Evolutionary conservation across 768 basidiomycete genomes (phyloP).

Genomic region (Mrakia hoshinonis): DNA sequence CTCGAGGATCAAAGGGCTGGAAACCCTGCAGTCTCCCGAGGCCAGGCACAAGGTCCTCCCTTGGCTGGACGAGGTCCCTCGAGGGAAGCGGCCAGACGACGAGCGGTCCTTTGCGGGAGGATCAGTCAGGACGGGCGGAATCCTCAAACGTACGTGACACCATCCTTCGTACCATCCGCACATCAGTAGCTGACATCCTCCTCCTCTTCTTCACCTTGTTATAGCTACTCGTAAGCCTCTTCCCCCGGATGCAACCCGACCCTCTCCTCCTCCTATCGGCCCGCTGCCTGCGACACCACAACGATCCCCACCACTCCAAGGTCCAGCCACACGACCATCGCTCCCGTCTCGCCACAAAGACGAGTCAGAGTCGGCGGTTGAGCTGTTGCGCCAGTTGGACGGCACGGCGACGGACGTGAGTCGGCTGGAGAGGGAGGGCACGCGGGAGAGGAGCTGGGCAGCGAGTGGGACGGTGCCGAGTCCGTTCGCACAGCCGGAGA

Average conservation of each 20-base stretch:
- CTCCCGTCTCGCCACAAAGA: neutral
- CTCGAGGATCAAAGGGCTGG: slow-evolving; percentile 9
- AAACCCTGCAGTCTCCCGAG: neutral
- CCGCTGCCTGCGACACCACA: neutral
- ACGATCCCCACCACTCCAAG: neutral
- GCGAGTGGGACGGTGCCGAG: neutral
- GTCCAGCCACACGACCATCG: neutral
- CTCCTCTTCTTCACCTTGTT: too few relatives aligned
- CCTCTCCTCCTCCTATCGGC: neutral
- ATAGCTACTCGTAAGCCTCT: neutral
- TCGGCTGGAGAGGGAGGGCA: neutral
- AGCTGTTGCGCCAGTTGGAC: neutral
- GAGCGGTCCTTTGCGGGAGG: neutral
- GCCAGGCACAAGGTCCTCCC: slow-evolving; percentile 10
- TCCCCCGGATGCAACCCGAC: neutral
- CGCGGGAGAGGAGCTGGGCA: neutral
- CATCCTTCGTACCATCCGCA: neutral
- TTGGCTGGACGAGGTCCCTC: slow-evolving; percentile 6
- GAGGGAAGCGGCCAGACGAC: neutral
- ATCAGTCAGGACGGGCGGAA: neutral
- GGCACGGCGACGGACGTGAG: slow-evolving; percentile 10
- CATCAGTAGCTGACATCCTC: neutral
- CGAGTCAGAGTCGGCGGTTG: neutral
- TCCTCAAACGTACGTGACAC: neutral
- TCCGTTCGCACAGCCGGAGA: neutral